These are phyloP conservation scores for Wickerhamomyces hampshirensis DNA, from an alignment of 805 yeast genomes.

Conservation along the genomic window DNA sequence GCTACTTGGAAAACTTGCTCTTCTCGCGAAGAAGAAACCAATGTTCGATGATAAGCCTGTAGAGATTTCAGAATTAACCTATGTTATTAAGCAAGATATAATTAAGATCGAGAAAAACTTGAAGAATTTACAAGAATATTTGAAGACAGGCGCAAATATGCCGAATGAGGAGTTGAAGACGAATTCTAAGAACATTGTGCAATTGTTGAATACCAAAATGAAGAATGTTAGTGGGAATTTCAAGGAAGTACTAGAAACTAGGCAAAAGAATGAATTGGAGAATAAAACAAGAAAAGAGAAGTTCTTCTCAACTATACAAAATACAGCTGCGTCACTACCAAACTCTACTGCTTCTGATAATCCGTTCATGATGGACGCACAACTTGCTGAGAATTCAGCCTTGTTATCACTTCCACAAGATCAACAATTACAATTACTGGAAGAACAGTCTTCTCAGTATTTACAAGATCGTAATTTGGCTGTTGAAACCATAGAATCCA, in stretches of 20 bases:
- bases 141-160: conserved; percentile 34
- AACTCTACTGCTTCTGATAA: conserved; percentile 26
- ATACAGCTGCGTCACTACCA: conserved; percentile 12
- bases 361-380: conserved; percentile 32
- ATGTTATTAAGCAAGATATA: conserved; percentile 73
- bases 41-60: conserved; percentile 91
- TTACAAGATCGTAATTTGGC: conserved; percentile 82
- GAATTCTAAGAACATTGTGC: conserved; percentile 81
- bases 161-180: conserved; percentile 55
- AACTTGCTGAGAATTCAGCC: conserved; percentile 16
- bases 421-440: conserved; percentile 74
- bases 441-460: conserved; percentile 74
- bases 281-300: conserved; percentile 81
- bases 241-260: conserved; percentile 78
- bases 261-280: conserved; percentile 80
- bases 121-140: conserved; percentile 53
- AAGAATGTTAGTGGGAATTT: conserved; percentile 91
- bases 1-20: conserved; percentile 73
- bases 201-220: conserved; percentile 80
- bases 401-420: conserved; percentile 79
- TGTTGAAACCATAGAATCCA: conserved; percentile 94
- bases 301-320: conserved; percentile 48
- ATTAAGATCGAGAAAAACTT: conserved; percentile 72
- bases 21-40: conserved; percentile 82
- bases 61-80: conserved; percentile 89